Evolutionary conservation across 179 eudicot species (phyloP), one percentile per base, ranked within the genome.

Genomic region (Beta lomatogona): DNA sequence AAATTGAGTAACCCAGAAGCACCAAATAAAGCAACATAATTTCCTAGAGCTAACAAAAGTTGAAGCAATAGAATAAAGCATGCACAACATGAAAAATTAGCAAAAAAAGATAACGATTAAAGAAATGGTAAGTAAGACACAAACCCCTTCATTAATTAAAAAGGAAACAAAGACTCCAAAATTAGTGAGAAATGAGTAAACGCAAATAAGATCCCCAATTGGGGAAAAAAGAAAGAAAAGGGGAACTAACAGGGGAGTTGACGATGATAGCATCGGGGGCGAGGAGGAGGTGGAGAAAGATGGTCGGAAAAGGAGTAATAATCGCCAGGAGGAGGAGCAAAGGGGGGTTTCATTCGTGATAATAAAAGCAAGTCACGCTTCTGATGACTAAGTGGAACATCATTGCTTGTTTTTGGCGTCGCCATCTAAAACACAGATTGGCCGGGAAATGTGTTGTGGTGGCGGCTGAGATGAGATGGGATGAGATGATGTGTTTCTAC

Each of bases 301-400:
- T 54, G 80, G 57, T 78, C 83, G 15, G 92, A 77, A 75, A 94
- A 94, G 77, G 87, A 89, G 85, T 91, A 93, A 80, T 94, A 91
- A 83, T 93, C 97, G 8, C 69, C 69, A 65, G 69, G 69, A 2
- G 69, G 28, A 5, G 31, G n/a, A 21, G 88, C 82, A 80, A 91
- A 88, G 54, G 93, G 91, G 82, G 95, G 95, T 83, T 88, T 93
- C 86, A 86, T 81, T 16, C 18, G 78, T 28, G 50, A 48, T 16
- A 58, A 57, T 36, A 58, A 55, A 31, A 36, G n/a, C 46, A 36
- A 4, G 8, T 41, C 71, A 11, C 71, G 46, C 48, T 67, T 36
- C 48, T 28, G 48, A 13, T 19, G 71, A 67, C 41, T 36, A 36
- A 36, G 4, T 36, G 41, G 4, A 36, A 36, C 41, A 48, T 48